A percentile compares a stretch with the other conserved stretches of the same genome.
phyloP scores from a whole-genome alignment of 2,329 filamentous ascomycete species.

The Colletotrichum noveboracense region DNA sequence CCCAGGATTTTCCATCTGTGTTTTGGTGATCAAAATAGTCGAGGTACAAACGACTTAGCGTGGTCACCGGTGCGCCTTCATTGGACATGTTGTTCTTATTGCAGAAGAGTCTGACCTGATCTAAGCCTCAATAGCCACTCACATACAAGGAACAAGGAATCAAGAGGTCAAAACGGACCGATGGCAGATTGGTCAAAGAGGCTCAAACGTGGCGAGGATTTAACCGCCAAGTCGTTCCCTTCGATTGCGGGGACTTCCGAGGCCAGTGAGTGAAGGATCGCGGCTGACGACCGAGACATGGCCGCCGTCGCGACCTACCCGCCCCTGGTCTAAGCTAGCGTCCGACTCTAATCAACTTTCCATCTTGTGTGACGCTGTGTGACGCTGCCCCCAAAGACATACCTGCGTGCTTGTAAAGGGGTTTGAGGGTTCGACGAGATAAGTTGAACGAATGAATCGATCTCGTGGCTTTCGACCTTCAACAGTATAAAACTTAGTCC shows the following conservation, averaged over 20 bases:
- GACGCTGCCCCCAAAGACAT: fast-evolving
- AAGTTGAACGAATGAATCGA: fast-evolving
- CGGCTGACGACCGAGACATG: not conserved
- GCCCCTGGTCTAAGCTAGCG: not conserved
- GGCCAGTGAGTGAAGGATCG: not conserved
- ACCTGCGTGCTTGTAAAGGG: fast-evolving
- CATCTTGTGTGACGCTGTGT: not conserved
- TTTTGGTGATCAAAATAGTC: not conserved
- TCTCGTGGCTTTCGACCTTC: not conserved
- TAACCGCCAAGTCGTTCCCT: not conserved
- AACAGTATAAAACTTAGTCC: not conserved
- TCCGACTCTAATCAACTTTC: not conserved
- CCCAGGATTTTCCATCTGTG: not conserved
- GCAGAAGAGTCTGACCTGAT: not conserved
- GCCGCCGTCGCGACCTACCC: not conserved
- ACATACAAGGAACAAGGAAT: not conserved
- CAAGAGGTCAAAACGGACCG: not conserved
- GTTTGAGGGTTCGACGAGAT: not conserved
- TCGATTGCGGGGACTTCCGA: not conserved
- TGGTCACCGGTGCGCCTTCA: not conserved
- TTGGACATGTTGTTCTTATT: not conserved
- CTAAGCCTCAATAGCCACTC: not conserved
- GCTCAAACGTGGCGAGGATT: not conserved
- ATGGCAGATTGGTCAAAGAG: not conserved
- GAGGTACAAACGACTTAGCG: fast-evolving